Evolutionary conservation across 2,329 filamentous ascomycete genomes (phyloP), one percentile per base, ranked within the genome.

Genomic region (Ophiostoma perfectum): DNA sequence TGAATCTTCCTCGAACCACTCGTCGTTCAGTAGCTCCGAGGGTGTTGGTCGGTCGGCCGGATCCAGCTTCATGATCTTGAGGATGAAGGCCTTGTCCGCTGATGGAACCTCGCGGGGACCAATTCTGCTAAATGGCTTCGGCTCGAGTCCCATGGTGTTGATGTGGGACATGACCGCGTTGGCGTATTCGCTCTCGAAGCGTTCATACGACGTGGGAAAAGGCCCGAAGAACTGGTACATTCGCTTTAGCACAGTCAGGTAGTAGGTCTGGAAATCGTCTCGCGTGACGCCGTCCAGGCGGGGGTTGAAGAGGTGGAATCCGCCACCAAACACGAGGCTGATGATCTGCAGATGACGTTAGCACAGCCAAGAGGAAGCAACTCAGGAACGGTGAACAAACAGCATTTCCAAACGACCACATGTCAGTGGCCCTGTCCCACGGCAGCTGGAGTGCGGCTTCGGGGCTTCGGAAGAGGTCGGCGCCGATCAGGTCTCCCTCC

Each of bases 101-200:
- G 49, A 18, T 55, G 18, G 49, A 55, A 55, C 49, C 14, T 55
- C 49, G 49, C 49, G 49, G 49, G 49, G 49, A 55, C 49, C 14
- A 55, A 55, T 55, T 55, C 14, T 55, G 49, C 49, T 55, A 27
- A 18, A 55, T 55, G 49, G 49, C 49, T 55, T 55, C 49, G 49
- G 49, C 49, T 55, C 49, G 49, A 55, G 49, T 18, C 49, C 49
- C 14, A 55, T 55, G 3, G 49, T 55, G 49, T 55, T 55, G 49
- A 55, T 55, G 49, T 55, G 49, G 49, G 49, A 55, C 49, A 55
- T 55, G 49, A 55, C 49, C 49, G 49, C 49, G 49, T 55, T 55
- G 49, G 49, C 49, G 14, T 55, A 18, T 55, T 55, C 49, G 49
- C 49, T 55, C 49, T 55, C 14, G 49, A 55, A 55, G 49, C 49